These are phyloP conservation scores for Neophaeococcomyces mojaviensis DNA, from an alignment of 2,329 filamentous ascomycete species.

Conservation along the genomic window DNA sequence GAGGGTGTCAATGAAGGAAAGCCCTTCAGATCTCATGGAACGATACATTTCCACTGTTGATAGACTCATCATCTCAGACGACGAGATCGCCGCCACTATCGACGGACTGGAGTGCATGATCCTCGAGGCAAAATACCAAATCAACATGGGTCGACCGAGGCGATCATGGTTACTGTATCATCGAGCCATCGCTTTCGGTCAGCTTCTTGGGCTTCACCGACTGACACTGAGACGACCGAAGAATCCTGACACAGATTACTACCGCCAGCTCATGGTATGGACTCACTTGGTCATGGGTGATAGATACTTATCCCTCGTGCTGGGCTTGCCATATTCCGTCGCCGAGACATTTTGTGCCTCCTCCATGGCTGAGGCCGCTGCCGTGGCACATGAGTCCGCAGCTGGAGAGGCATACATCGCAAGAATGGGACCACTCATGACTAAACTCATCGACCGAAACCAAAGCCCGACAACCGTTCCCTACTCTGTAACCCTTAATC, in stretches of 20 bases:
- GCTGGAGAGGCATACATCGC: slow-evolving; percentile 26
- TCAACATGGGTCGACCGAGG: slow-evolving; percentile 49
- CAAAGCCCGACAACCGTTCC: slow-evolving; percentile 29
- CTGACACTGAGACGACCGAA: slow-evolving; percentile 25
- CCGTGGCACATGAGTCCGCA: background rate
- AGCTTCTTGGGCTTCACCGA: slow-evolving; percentile 44
- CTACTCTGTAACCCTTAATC: slow-evolving; percentile 32
- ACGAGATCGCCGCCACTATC: slow-evolving; percentile 43
- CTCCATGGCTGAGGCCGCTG: slow-evolving; percentile 18
- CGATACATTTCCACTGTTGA: slow-evolving; percentile 41
- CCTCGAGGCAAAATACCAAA: slow-evolving; percentile 45
- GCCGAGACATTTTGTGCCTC: slow-evolving; percentile 27
- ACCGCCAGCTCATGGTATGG: slow-evolving; percentile 34
- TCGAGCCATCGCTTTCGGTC: slow-evolving; percentile 44
- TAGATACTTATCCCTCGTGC: slow-evolving; percentile 44
- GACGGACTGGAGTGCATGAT: slow-evolving; percentile 48
- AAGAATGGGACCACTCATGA: slow-evolving; percentile 29
- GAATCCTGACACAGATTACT: slow-evolving; percentile 23
- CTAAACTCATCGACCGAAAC: slow-evolving; percentile 37
- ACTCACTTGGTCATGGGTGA: slow-evolving; percentile 37
- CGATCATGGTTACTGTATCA: slow-evolving; percentile 48
- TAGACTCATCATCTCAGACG: slow-evolving; percentile 41
- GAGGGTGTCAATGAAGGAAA: slow-evolving; percentile 30
- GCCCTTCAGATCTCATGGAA: slow-evolving; percentile 39
- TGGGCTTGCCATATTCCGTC: slow-evolving; percentile 45